Conservation (phyloP, 2,329 filamentous ascomycete species). For the Fusarium sp. region DNA sequence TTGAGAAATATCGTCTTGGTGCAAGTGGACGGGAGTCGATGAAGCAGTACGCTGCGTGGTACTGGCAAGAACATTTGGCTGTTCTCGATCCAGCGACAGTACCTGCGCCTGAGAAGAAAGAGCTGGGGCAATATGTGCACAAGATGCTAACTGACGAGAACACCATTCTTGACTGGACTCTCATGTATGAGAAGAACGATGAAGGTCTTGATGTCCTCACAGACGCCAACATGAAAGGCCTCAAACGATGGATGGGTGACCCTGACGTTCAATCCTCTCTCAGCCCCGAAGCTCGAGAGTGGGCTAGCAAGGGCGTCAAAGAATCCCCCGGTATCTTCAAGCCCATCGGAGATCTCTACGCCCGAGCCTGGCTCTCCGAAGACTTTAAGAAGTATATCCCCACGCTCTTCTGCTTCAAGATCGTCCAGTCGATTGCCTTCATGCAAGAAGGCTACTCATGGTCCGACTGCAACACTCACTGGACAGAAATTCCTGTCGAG, state of each 20-base stretch:
- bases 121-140: slow-evolving; percentile 51
- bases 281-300: slow-evolving; percentile 47
- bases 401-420: slow-evolving; percentile 58
- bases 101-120: slow-evolving; percentile 47
- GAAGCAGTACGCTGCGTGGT: slow-evolving; percentile 58
- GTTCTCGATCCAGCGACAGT: slow-evolving; percentile 50
- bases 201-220: slow-evolving; percentile 58
- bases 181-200: slow-evolving; percentile 56
- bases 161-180: slow-evolving; percentile 56
- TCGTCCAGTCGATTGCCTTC: slow-evolving; percentile 57
- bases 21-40: slow-evolving; percentile 47
- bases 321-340: slow-evolving; percentile 52
- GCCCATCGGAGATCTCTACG: slow-evolving; percentile 55
- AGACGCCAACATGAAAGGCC: slow-evolving; percentile 54
- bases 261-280: slow-evolving; percentile 50
- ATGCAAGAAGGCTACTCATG: slow-evolving; percentile 55
- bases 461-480: slow-evolving; percentile 53
- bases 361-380: slow-evolving; percentile 54
- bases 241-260: slow-evolving; percentile 54
- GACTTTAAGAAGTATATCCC: slow-evolving; percentile 54
- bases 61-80: slow-evolving; percentile 59
- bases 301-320: slow-evolving; percentile 46
- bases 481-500: slow-evolving; percentile 52
- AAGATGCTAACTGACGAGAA: slow-evolving; percentile 55
- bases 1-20: slow-evolving; percentile 46